Evolutionary conservation across 1,284 basidiomycete genomes (phyloP), one percentile per base, ranked within the genome.

Genomic region (Leccinum pachyderme): DNA sequence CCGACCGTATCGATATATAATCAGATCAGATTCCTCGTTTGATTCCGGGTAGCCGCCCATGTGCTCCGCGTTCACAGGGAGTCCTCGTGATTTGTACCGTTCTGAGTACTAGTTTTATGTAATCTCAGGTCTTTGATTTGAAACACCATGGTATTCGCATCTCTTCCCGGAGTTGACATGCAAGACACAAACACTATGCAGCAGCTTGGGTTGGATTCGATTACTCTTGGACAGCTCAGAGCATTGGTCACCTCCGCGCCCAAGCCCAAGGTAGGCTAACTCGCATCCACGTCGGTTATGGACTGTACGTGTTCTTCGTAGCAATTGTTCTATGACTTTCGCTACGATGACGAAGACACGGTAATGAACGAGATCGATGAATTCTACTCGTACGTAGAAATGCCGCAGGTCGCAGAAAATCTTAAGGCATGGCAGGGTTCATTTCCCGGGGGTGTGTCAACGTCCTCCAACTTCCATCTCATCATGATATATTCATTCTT

Each of bases 371-470:
- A 98, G 73, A 89, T 99, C 47, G 92, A 98, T 61, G 97, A 99
- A 74, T 98, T 99, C 75, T 99, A 97, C 74, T 94, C 94, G 27
- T 99, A 98, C 74, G 88, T 96, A 55, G 96, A 99, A 75, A 93
- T 95, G 79, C 86, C 89, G 1, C 91, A 95, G 69, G 86, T 95
- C 13, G 84, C 86, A 3, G 92, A 95, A 77, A 95, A 95, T 70
- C 76, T 92, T 58, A 87, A 86, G 64, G 87, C 89, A 45, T 98
- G 94, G 89, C 84, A 89, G 65, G 88, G 89, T 44, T 91, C 87
- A 43, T 94, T 91, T 68, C 73, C 79, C 35, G 84, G 84, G 72
- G 87, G 91, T 88, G 64, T 61, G 80, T 73, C 49, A 28, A 37
- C 44, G 22, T 48, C 48, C 49, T 56, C 8, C 5, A 43, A 11